Evolutionary conservation across 2,329 filamentous ascomycete species (phyloP).

Genomic region (Penicillium vulpinum): DNA sequence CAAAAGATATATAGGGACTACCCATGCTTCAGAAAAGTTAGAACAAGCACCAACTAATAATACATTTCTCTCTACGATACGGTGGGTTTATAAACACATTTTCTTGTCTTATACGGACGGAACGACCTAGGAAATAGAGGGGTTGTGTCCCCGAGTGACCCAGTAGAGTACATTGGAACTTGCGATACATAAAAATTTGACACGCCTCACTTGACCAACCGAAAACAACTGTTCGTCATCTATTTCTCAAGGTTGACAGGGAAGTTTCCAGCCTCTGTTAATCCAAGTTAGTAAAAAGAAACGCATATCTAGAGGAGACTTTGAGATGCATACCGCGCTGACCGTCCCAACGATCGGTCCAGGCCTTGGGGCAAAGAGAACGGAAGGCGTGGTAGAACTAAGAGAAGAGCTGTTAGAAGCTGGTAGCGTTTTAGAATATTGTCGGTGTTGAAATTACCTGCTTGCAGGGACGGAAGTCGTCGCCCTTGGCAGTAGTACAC

Average conservation of each 20-base stretch:
- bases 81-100: slow-evolving; percentile 35
- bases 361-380: slow-evolving; percentile 93
- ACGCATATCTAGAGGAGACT: background rate
- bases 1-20: background rate
- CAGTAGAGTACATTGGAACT: slow-evolving; percentile 43
- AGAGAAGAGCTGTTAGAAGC: slow-evolving; percentile 9
- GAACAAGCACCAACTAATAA: slow-evolving; percentile 9
- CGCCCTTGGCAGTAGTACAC: slow-evolving; percentile 97
- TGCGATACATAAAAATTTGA: slow-evolving; percentile 33
- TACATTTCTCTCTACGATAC: slow-evolving; percentile 23
- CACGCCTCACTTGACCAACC: slow-evolving; percentile 30
- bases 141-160: slow-evolving; percentile 34
- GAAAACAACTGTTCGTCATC: slow-evolving; percentile 21
- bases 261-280: slow-evolving; percentile 57
- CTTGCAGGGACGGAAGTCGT: slow-evolving; percentile 95
- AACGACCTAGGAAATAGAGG: slow-evolving; percentile 23
- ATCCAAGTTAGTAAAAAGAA: slow-evolving; percentile 11
- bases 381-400: slow-evolving; percentile 97
- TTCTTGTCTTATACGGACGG: slow-evolving; percentile 19
- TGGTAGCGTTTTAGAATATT: background rate
- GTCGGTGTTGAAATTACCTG: slow-evolving; percentile 62
- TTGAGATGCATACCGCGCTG: slow-evolving; percentile 73
- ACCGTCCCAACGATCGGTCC: slow-evolving; percentile 94
- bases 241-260: slow-evolving; percentile 52
- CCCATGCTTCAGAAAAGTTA: background rate